phyloP scores from a whole-genome alignment of 805 yeast genomes.

The Cyberlindnera petersonii region DNA sequence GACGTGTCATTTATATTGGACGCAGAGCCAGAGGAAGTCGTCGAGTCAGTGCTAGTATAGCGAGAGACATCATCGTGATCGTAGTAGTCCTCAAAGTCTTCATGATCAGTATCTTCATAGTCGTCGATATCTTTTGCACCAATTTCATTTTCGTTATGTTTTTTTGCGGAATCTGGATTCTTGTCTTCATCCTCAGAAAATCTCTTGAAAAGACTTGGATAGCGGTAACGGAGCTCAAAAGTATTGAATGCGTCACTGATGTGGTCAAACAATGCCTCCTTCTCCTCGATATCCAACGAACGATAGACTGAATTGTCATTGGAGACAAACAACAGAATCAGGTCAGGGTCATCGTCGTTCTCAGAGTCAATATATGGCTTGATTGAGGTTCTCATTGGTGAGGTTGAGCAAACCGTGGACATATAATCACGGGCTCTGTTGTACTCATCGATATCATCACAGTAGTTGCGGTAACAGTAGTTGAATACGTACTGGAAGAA shows the following conservation, averaged over 20 bases:
- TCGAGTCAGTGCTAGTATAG: too few species aligned
- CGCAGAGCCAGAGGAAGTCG: too few species aligned
- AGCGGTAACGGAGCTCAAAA: neutral
- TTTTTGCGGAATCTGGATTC: neutral
- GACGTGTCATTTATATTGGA: too few species aligned
- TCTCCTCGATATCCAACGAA: conserved; percentile 19
- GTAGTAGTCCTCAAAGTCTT: neutral
- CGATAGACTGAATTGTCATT: conserved; percentile 20
- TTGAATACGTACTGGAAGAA: conserved; percentile 24
- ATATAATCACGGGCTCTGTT: conserved; percentile 12
- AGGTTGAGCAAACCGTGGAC: conserved; percentile 10
- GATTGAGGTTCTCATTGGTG: conserved; percentile 16
- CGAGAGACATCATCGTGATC: neutral
- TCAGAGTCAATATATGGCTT: conserved; percentile 14
- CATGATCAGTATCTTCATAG: neutral
- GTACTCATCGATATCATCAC: conserved; percentile 18
- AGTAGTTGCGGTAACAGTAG: conserved; percentile 25
- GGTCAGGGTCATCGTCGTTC: neutral
- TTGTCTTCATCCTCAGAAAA: neutral
- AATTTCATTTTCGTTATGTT: neutral
- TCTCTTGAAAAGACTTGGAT: neutral
- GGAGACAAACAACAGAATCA: conserved; percentile 15
- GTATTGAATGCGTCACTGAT: conserved; percentile 14
- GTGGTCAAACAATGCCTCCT: conserved; percentile 12
- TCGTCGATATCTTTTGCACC: neutral